phyloP scores from a whole-genome alignment of 2,329 filamentous ascomycete genomes.

The Colletotrichum sansevieriae region DNA sequence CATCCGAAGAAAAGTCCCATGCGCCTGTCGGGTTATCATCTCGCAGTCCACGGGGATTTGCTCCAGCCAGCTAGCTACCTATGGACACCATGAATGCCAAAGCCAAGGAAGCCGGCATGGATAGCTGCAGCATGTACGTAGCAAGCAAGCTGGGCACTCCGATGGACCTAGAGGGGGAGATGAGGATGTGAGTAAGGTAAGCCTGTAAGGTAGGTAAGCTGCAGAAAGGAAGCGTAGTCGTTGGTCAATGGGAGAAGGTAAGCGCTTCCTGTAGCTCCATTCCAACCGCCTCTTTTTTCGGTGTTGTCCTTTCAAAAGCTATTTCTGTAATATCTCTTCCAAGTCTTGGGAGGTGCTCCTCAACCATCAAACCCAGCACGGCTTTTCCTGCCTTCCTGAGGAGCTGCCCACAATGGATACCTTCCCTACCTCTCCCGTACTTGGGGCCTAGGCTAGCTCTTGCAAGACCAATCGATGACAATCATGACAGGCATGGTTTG shows the following conservation, averaged over 20 bases:
- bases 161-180: slow-evolving; percentile 21
- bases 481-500: slow-evolving; percentile 33
- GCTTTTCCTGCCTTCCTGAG: slow-evolving; percentile 38
- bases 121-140: slow-evolving; percentile 21
- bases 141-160: slow-evolving; percentile 23
- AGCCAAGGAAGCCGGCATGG: slow-evolving; percentile 4
- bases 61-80: no score
- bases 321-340: not conserved
- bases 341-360: slow-evolving; percentile 4
- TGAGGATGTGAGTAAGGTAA: slow-evolving; percentile 18
- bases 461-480: slow-evolving; percentile 40
- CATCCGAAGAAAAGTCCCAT: slow-evolving; percentile 19
- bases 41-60: not conserved
- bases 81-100: no score
- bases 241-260: slow-evolving; percentile 34
- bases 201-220: slow-evolving; percentile 18
- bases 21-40: slow-evolving; percentile 3
- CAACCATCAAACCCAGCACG: slow-evolving; percentile 34
- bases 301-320: slow-evolving; percentile 17
- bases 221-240: slow-evolving; percentile 38
- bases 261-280: slow-evolving; percentile 24
- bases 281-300: slow-evolving; percentile 42
- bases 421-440: not conserved
- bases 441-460: slow-evolving; percentile 11
- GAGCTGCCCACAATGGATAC: slow-evolving; percentile 9